Evolutionary conservation across 1,284 basidiomycete genomes (phyloP).

Genomic region (Peniophora sp.): DNA sequence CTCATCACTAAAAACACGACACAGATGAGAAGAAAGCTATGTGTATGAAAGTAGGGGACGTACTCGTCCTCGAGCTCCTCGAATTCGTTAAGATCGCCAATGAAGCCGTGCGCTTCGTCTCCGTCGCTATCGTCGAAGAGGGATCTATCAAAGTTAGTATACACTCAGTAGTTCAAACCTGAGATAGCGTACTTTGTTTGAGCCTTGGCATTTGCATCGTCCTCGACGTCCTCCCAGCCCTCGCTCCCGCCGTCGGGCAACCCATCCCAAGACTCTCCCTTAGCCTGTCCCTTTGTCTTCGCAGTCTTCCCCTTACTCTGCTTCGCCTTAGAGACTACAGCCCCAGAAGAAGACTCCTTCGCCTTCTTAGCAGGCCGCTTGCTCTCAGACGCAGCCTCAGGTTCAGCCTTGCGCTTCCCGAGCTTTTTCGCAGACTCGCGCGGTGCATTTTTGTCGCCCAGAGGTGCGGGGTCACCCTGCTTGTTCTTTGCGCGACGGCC

Average conservation of each 20-base stretch:
- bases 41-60: slow-evolving; percentile 7
- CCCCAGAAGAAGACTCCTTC: slow-evolving; percentile 27
- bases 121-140: slow-evolving; percentile 45
- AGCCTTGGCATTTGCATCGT: slow-evolving; percentile 33
- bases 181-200: slow-evolving; percentile 34
- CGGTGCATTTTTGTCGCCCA: slow-evolving; percentile 32
- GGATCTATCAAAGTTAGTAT: slow-evolving; percentile 24
- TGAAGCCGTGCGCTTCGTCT: slow-evolving; percentile 32
- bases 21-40: too few relatives aligned
- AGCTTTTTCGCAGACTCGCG: slow-evolving; percentile 42
- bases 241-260: slow-evolving; percentile 29
- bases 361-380: slow-evolving; percentile 50
- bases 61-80: slow-evolving; percentile 32
- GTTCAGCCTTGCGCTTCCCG: slow-evolving; percentile 66
- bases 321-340: slow-evolving; percentile 12
- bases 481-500: slow-evolving; percentile 89
- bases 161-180: neutral
- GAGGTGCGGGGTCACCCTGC: slow-evolving; percentile 69
- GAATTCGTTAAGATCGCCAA: slow-evolving; percentile 41
- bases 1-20: slow-evolving; percentile 35
- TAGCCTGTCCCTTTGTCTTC: slow-evolving; percentile 15
- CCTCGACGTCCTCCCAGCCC: slow-evolving; percentile 61
- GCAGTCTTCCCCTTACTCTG: slow-evolving; percentile 13
- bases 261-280: slow-evolving; percentile 15
- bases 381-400: slow-evolving; percentile 32